Percentiles rank a stretch among this genome's conserved stretches.
Conservation (phyloP, 2,329 filamentous ascomycete genomes). For the Stenocarpella maydis region DNA sequence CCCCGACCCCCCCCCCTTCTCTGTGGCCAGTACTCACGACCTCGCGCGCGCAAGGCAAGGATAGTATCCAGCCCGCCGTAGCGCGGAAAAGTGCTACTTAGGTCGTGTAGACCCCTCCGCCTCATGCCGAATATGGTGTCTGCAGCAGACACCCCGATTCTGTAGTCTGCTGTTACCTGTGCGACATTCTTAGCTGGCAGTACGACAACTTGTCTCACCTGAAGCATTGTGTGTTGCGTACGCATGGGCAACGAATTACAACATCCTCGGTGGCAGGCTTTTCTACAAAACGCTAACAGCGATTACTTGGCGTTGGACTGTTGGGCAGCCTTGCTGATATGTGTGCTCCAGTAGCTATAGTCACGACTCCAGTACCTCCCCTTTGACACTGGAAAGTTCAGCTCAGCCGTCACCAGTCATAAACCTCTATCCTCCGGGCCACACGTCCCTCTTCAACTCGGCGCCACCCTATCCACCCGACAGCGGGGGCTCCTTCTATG, state of each 20-base stretch:
- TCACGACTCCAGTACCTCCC: constrained; percentile 60
- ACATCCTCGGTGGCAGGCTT: constrained; percentile 39
- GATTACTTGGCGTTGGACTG: constrained; percentile 36
- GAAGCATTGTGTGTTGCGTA: constrained; percentile 37
- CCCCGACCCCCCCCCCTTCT: constrained; percentile 1
- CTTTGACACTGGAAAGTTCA: constrained; percentile 62
- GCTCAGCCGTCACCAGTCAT: constrained; percentile 58
- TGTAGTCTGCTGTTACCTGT: constrained; percentile 51
- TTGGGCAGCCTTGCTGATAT: constrained; percentile 42
- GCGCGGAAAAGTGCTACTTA: constrained; percentile 33
- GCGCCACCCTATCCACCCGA: constrained; percentile 60
- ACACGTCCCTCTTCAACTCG: constrained; percentile 54
- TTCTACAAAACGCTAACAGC: constrained; percentile 35
- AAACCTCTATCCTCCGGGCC: constrained; percentile 57
- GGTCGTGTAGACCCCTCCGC: constrained; percentile 32
- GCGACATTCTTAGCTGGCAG: constrained; percentile 54
- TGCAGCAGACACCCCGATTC: constrained; percentile 49
- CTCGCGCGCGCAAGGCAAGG: constrained; percentile 30
- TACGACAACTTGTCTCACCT: constrained; percentile 47
- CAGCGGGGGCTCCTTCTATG: constrained; percentile 57
- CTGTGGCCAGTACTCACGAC: constrained; percentile 10
- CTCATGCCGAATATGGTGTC: constrained; percentile 41
- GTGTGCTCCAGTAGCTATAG: constrained; percentile 56
- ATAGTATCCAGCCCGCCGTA: constrained; percentile 33
- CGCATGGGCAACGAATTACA: constrained; percentile 39